phyloP scores from a whole-genome alignment of 129 eudicot genomes.

The Arctium lappa region DNA sequence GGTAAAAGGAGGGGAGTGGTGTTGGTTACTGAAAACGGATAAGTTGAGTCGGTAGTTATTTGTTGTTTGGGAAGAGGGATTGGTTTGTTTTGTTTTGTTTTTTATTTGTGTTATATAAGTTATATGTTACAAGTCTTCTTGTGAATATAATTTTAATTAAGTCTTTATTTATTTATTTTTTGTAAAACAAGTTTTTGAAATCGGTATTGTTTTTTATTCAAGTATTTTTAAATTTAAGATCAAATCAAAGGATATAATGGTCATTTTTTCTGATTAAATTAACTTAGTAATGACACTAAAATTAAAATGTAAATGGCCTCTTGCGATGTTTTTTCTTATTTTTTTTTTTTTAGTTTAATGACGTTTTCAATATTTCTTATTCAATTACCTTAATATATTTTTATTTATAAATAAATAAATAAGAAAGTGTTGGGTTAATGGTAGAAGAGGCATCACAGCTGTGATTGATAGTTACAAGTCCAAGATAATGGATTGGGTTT shows the following conservation, averaged over 20 bases:
- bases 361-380: no score
- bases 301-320: no score
- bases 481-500: slow-evolving; percentile 20
- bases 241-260: no score
- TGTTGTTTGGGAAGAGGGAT: background rate
- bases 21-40: background rate
- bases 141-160: no score
- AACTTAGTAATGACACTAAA: no score
- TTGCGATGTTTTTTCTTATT: no score
- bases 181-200: background rate
- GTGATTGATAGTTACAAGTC: slow-evolving; percentile 27
- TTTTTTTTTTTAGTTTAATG: no score
- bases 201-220: background rate
- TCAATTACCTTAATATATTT: background rate
- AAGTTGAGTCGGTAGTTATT: background rate
- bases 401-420: background rate
- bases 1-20: background rate
- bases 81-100: no score
- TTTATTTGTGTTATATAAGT: background rate
- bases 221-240: no score
- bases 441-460: slow-evolving; percentile 5
- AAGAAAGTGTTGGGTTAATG: background rate
- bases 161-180: background rate
- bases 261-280: background rate
- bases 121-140: no score